Conservation (phyloP, 257 asterid genomes). For the Pogostemon cablin region DNA sequence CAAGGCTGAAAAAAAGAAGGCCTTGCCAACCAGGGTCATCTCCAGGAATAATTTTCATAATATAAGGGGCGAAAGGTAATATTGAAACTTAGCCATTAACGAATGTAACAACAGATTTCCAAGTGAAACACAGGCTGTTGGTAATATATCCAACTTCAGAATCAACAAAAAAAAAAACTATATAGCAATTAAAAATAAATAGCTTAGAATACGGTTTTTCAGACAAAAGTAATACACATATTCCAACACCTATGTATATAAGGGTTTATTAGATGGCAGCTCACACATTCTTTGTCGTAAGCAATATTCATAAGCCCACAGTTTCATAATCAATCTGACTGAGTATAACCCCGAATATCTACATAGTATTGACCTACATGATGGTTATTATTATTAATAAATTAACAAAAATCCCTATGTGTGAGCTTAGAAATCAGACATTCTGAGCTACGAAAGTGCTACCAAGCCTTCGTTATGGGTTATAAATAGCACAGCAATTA, state of each 20-base stretch:
- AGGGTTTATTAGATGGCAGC: no score
- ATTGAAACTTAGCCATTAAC: not conserved
- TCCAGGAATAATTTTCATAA: not conserved
- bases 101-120: constrained; percentile 4
- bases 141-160: constrained; percentile 4
- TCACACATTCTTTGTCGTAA: no score
- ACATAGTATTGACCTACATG: no score
- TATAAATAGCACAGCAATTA: not conserved
- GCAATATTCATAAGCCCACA: no score
- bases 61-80: constrained; percentile 10
- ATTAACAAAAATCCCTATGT: no score
- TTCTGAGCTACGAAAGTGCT: not conserved
- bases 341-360: no score
- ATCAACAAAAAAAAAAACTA: not conserved
- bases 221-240: no score
- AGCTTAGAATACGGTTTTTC: no score
- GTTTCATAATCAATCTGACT: no score
- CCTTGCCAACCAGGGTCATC: not conserved
- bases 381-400: no score
- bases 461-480: not conserved
- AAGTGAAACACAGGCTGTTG: constrained; percentile 7
- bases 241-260: no score
- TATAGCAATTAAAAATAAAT: not conserved
- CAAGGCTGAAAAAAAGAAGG: constrained; percentile 3
- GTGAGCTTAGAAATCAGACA: not conserved